These are phyloP conservation scores for Silybum marianum DNA, from an alignment of 129 eudicot species.

Conservation along the genomic window DNA sequence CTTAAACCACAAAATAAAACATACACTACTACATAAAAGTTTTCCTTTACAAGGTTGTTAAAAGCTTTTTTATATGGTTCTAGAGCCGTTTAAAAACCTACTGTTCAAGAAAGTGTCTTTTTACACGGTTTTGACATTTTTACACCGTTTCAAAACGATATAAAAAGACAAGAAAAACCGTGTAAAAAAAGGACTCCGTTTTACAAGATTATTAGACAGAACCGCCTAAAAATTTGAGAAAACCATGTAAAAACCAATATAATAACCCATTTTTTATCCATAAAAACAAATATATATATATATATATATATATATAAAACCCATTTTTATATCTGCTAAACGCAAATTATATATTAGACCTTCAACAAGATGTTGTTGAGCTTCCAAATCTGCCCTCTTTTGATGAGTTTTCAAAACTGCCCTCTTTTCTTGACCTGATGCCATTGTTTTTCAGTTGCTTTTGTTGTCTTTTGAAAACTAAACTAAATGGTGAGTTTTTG, in stretches of 20 bases:
- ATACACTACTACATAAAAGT: not conserved
- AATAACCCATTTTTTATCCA: not conserved
- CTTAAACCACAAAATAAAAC: not conserved
- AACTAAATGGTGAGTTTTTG: not conserved
- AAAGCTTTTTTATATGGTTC: too few species aligned
- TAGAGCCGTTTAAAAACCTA: too few species aligned
- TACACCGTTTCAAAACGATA: too few species aligned
- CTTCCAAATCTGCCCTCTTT: constrained; percentile 56
- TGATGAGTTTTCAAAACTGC: constrained; percentile 47
- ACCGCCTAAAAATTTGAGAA: too few species aligned
- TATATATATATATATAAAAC: too few species aligned
- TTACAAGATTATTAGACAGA: too few species aligned
- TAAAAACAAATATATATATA: not conserved
- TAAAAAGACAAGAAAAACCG: too few species aligned
- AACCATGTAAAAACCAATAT: too few species aligned
- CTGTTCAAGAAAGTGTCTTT: too few species aligned
- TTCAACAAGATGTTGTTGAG: constrained; percentile 75
- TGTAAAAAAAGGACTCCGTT: too few species aligned
- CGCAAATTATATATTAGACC: constrained; percentile 26
- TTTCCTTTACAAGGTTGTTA: too few species aligned
- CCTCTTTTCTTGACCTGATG: constrained; percentile 55
- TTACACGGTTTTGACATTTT: too few species aligned
- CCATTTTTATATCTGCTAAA: not conserved
- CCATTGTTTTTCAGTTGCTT: constrained; percentile 25
- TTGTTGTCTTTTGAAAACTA: not conserved